Evolutionary conservation across 768 basidiomycete genomes (phyloP), one percentile per base, ranked within the genome.

Genomic region (Tulasnella sp.): DNA sequence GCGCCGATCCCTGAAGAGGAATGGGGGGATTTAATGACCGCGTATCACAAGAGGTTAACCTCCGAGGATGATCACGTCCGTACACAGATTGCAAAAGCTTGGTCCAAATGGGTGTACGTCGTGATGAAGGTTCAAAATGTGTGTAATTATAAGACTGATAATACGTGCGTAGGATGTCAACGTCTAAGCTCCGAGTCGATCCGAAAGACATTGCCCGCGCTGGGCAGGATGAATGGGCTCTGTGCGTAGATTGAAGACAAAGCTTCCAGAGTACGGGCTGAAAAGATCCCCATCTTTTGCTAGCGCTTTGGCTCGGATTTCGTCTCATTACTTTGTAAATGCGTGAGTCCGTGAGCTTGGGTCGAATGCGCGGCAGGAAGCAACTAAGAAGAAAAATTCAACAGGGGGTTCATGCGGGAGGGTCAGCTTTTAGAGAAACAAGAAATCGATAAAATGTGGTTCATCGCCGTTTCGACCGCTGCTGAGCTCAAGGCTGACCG

Each of bases 101-200:
- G 95, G 95, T 87, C 92, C 27, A 93, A 92, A 84, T 97, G 94
- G 94, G 96, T 97, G 94, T 94, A 82, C 83, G 94, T 88, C 40
- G 34, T 31, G 4, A 21, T 24, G 39, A 24, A 74, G 52, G 36
- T 40, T 68, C 34, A 44, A 10, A 31, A 7, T 34, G 9, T 31
- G 5, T 27, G 3, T n/a, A 34, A 68, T 27, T 34, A 21, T 68
- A 21, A 10, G 27, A 12, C 8, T 68, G 62, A 27, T 68, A n/a
- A 6, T 31, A 0, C 36, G 44, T 2, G 82, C 82, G 80, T 79
- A 96, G 94, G 85, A 96, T 97, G 94, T 87, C 88, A 48, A 97
- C 96, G 4, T 93, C 91, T 3, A 92, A 90, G 83, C 86, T 97
- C 39, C 87, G 88, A 77, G 89, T 94, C 24, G 93, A 94, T 82